A percentile compares a stretch with the other conserved stretches of the same genome.
Evolutionary conservation across 768 basidiomycete genomes (phyloP).

Genomic region (Leccinellum rugosiceps): DNA sequence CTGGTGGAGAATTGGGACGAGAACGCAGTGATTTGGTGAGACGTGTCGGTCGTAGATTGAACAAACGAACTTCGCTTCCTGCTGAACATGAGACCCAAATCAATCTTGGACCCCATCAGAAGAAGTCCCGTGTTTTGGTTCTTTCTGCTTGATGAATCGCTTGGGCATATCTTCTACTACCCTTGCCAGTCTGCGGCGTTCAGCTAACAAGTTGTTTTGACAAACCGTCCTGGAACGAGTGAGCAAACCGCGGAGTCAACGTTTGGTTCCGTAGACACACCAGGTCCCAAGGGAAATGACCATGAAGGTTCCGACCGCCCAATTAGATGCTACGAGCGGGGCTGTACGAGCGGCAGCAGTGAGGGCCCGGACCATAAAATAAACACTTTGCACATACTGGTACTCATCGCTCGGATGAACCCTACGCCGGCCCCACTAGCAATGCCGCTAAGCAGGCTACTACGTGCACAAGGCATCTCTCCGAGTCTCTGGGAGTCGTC

Average conservation of each 20-base stretch:
- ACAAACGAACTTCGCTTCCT: not conserved
- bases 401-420: constrained; percentile 62
- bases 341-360: constrained; percentile 27
- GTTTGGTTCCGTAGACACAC: constrained; percentile 35
- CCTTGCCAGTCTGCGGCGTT: constrained; percentile 51
- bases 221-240: constrained; percentile 55
- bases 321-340: constrained; percentile 66
- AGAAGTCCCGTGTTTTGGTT: constrained; percentile 27
- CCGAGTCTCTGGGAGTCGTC: constrained; percentile 60
- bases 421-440: constrained; percentile 79
- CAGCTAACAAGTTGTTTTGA: constrained; percentile 50
- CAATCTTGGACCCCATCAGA: constrained; percentile 6
- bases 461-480: constrained; percentile 75
- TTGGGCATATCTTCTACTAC: constrained; percentile 62
- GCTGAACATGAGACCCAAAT: not conserved
- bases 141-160: constrained; percentile 45
- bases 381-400: constrained; percentile 44
- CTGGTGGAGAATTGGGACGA: constrained; percentile 79
- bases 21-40: constrained; percentile 49
- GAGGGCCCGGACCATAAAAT: constrained; percentile 1
- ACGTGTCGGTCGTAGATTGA: constrained; percentile 15
- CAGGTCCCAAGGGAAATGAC: constrained; percentile 66
- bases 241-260: constrained; percentile 2
- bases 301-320: constrained; percentile 76
- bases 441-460: constrained; percentile 72